These are phyloP conservation scores for Noccaea caerulescens DNA, from an alignment of 345 rosid genomes.

Conservation along the genomic window DNA sequence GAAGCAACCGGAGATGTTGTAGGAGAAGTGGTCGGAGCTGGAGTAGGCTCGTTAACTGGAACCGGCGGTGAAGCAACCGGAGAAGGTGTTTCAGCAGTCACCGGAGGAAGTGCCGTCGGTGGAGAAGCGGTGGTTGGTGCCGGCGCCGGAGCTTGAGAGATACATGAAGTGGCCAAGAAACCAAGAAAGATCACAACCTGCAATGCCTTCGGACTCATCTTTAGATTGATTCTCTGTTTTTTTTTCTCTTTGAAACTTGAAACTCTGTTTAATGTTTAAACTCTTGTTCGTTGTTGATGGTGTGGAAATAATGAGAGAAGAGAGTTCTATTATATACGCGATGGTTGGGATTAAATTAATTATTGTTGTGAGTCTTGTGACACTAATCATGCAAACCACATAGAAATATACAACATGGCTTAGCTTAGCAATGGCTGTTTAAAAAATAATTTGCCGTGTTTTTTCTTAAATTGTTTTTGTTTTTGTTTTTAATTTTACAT, in stretches of 20 bases:
- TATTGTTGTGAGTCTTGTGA: conserved; percentile 4
- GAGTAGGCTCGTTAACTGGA: conserved; percentile 38
- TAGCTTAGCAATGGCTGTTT: conserved; percentile 40
- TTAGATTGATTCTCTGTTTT: neutral
- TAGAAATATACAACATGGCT: conserved; percentile 35
- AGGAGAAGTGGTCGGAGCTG: conserved; percentile 34
- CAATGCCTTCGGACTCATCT: conserved; percentile 54
- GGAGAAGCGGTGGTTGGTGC: conserved; percentile 44
- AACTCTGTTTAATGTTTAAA: conserved; percentile 9
- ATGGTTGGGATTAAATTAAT: conserved; percentile 25
- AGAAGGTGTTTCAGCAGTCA: conserved; percentile 51
- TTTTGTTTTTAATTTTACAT: neutral
- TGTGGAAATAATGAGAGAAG: conserved; percentile 37
- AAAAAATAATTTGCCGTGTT: conserved; percentile 1
- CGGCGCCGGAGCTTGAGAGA: conserved; percentile 73
- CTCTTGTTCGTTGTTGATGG: conserved; percentile 27
- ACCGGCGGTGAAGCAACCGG: conserved; percentile 42
- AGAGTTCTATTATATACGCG: conserved; percentile 36
- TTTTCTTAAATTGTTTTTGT: neutral
- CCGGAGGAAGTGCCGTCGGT: conserved; percentile 45
- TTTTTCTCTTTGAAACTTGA: conserved; percentile 11
- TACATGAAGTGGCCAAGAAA: conserved; percentile 68
- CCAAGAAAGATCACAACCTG: conserved; percentile 61
- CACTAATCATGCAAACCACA: conserved; percentile 36
- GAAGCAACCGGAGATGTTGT: conserved; percentile 42